Evolutionary conservation across 2,329 filamentous ascomycete species (phyloP), one percentile per base, ranked within the genome.

Genomic region (Fusarium setosum): DNA sequence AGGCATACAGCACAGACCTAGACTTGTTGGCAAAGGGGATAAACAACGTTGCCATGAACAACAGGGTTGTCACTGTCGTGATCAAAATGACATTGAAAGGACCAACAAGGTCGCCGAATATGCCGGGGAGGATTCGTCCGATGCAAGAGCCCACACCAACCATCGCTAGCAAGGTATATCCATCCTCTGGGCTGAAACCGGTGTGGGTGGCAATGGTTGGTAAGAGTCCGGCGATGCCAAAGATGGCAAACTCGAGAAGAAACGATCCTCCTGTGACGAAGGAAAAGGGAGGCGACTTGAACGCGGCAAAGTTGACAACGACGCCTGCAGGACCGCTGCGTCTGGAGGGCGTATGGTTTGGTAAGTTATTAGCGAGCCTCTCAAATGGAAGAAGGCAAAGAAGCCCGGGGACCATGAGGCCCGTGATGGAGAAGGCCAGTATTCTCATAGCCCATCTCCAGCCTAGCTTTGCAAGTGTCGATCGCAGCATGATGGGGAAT

Each of bases 221-320:
- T 2, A 83, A 68, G 5, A 82, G 75, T 0, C 79, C 78, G 1
- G 78, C 75, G 15, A 78, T 75, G 8, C 80, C 80, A 37, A 82
- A 83, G 9, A 83, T 74, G 18, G 80, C 81, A 40, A 83, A 79
- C 23, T 84, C 81, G 12, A 83, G 78, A 0, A 76, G 70, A 49
- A 82, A 81, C 4, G 81, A 73, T 6, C 74, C 75, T 12, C 75
- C 57, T 0, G 78, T 75, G 5, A 82, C 65, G 34, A 82, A 77
- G 3, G 69, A 73, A 32, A 82, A 77, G 0, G 78, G 73, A 2
- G 72, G 67, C 4, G 77, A 75, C 10, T 61, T 69, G 51, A 82
- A 80, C 1, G 79, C 75, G 1, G 59, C 55, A 40, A 82, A 69
- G 29, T 80, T 80, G 18, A 82, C n/a, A n/a, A 21, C n/a, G 9